A percentile compares a stretch with the other conserved stretches of the same genome.
These are phyloP conservation scores for Glonium stellatum DNA, from an alignment of 495 filamentous ascomycete species.

Conservation along the genomic window DNA sequence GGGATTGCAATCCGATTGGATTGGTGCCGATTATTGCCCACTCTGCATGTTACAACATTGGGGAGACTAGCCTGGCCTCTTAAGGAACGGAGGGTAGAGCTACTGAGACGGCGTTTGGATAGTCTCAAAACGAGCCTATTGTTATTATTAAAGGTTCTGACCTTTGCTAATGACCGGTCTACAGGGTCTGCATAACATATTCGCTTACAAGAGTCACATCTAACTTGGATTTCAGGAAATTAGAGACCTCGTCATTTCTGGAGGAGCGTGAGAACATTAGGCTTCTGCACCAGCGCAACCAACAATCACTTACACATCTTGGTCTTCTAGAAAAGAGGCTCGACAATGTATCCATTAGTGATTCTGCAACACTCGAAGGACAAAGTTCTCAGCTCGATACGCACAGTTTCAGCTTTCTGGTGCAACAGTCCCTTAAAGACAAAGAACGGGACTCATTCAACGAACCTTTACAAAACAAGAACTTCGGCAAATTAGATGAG, in stretches of 20 bases:
- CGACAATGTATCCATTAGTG: slow-evolving; percentile 9
- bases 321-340: slow-evolving; percentile 14
- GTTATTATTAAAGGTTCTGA: slow-evolving; percentile 17
- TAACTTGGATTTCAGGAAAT: neutral
- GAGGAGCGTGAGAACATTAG: slow-evolving; percentile 20
- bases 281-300: slow-evolving; percentile 15
- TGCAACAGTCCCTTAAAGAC: neutral
- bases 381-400: neutral
- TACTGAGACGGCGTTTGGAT: slow-evolving; percentile 13
- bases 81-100: slow-evolving; percentile 21
- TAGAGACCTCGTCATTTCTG: neutral
- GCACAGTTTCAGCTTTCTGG: neutral
- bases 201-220: neutral
- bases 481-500: neutral
- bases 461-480: neutral
- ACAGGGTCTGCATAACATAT: slow-evolving; percentile 9
- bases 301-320: slow-evolving; percentile 16
- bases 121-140: slow-evolving; percentile 20
- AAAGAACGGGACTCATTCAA: no score
- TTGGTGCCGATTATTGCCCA: no score
- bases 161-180: slow-evolving; percentile 15
- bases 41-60: slow-evolving; percentile 9
- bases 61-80: slow-evolving; percentile 19
- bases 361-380: slow-evolving; percentile 16
- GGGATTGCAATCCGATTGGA: no score